Base-by-base conservation (phyloP, 371 early-diverging fungal species). In the Mucor lusitanicus region DNA sequence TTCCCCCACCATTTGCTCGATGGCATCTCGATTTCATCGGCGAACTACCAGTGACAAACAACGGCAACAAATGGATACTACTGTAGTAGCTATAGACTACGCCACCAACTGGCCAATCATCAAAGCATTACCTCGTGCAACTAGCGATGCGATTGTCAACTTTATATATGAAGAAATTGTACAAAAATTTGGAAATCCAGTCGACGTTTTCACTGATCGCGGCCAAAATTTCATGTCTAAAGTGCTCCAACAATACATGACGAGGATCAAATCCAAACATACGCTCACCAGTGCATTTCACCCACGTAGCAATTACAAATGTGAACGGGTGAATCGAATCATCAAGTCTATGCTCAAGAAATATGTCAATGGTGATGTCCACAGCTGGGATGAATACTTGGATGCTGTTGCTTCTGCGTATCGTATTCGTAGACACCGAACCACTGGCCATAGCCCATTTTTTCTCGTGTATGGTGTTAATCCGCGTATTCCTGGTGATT, bases 81-180 rank as follows among this genome's bases (percentile, higher is more conserved):
- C n/a, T 0, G 39, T 75, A 6, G 63, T 71, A 21, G 82, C 79
- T 2, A 76, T 83, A 2, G 85, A 85, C 56, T 71, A 76, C 57
- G 50, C 72, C 1, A 83, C 82, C 0, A 79, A 70, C 53, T 83
- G 82, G 80, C 65, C 70, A 0, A 65, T 73, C 21, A 77, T 77
- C 1, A 46, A 64, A 7, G 79, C 82, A n/a, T 27, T 61, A 0
- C 39, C 39, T n/a, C 15, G 6, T 15, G 83, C 39, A 15, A 65
- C 60, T 1, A 58, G 39, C 12, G 60, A 74, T 7, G 70, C 64
- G 1, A 21, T 39, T 25, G 40, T 40, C 3, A 33, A 69, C 6
- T 78, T 78, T 40, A 21, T 54, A 27, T 27, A 54, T 27, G 25
- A 54, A 54, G 54, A 54, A 5, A 78, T 82, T 35, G 73, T 76